Conservation (phyloP, 345 rosid species). For the Syzygium aromaticum region DNA sequence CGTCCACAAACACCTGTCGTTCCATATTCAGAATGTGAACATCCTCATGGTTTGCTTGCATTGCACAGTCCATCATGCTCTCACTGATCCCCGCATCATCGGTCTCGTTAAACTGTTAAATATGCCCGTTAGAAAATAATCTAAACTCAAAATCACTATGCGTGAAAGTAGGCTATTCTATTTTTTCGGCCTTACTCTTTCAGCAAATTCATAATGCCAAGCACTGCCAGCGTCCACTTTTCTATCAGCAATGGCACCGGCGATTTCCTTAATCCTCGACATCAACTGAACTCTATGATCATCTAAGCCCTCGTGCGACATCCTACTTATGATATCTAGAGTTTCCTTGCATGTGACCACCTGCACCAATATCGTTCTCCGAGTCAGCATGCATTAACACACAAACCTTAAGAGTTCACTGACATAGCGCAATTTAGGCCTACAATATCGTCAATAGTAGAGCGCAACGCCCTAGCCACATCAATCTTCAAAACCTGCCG, state of each 20-base stretch:
- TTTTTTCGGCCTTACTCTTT: not conserved
- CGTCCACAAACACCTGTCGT: not conserved
- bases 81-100: not conserved
- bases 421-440: not conserved
- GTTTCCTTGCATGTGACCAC: not conserved
- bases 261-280: not conserved
- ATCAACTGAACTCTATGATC: not conserved
- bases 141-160: not conserved
- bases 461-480: not conserved
- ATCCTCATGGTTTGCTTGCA: not conserved
- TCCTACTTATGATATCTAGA: not conserved
- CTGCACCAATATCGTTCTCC: not conserved
- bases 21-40: not conserved
- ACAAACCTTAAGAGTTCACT: not conserved
- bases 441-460: not conserved
- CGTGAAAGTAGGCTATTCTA: not conserved
- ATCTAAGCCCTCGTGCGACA: not conserved
- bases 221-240: not conserved
- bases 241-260: not conserved
- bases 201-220: not conserved
- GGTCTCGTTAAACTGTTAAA: not conserved
- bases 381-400: not conserved
- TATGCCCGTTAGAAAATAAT: not conserved
- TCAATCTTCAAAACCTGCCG: not conserved
- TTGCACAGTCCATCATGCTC: not conserved